Conservation (phyloP, 495 filamentous ascomycete species). For the Endocarpon pusillum region DNA sequence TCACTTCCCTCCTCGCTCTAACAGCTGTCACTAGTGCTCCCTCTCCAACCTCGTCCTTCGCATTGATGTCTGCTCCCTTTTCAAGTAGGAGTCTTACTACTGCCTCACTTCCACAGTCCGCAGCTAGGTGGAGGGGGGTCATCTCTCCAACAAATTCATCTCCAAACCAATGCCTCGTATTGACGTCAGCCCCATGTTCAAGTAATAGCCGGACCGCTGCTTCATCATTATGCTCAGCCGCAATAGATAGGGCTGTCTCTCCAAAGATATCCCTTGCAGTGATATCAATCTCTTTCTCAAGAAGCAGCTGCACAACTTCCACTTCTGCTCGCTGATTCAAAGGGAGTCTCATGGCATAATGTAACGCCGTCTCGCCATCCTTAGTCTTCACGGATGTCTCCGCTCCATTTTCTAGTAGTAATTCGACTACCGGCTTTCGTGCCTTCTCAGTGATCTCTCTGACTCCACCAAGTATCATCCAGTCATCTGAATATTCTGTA, state of each 20-base stretch:
- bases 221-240: slow-evolving; percentile 12
- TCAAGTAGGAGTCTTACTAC: slow-evolving; percentile 4
- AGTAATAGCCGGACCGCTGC: slow-evolving; percentile 17
- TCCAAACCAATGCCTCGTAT: background rate
- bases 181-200: slow-evolving; percentile 5
- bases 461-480: no score
- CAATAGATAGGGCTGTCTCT: background rate
- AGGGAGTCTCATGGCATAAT: no score
- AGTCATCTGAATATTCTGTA: no score
- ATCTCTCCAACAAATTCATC: slow-evolving; percentile 11
- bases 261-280: background rate
- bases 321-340: slow-evolving; percentile 4
- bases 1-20: background rate
- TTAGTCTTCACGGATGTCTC: no score
- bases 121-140: background rate
- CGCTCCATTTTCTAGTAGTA: background rate
- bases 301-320: background rate
- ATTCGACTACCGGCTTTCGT: no score
- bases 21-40: background rate
- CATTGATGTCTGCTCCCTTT: background rate
- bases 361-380: no score
- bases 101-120: slow-evolving; percentile 13
- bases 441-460: no score
- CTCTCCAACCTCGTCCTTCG: background rate
- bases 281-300: background rate